Evolutionary conservation across 257 asterid species (phyloP).

Genomic region (Voacanga thouarsii): DNA sequence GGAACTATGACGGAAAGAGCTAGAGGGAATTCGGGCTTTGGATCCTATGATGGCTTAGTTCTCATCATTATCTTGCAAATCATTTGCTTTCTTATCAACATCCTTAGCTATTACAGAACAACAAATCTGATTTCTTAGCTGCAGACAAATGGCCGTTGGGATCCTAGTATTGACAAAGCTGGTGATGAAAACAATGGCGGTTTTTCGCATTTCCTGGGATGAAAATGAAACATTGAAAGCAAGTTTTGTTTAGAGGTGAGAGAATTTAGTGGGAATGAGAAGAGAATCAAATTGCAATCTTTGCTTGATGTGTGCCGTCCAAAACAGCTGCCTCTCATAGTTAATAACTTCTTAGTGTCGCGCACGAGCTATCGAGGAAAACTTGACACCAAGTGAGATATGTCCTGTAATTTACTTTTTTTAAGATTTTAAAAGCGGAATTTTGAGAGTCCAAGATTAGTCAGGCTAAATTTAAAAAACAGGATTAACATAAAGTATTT

Average conservation of each 20-base stretch:
- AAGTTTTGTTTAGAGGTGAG: background rate
- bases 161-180: background rate
- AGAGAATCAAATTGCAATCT: too few species aligned
- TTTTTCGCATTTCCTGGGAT: background rate
- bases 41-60: constrained; percentile 6
- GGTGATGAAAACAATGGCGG: constrained; percentile 14
- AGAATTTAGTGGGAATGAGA: too few species aligned
- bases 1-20: constrained; percentile 1
- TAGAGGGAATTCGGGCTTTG: constrained; percentile 3
- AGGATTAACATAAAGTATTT: too few species aligned
- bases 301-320: too few species aligned
- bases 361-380: too few species aligned
- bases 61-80: background rate
- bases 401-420: too few species aligned
- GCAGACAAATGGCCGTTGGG: background rate
- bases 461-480: too few species aligned
- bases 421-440: too few species aligned
- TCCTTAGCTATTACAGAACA: background rate
- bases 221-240: background rate
- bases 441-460: too few species aligned
- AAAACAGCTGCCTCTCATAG: background rate
- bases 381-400: too few species aligned
- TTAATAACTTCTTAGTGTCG: too few species aligned
- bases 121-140: background rate
- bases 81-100: background rate